A percentile compares a stretch with the other conserved stretches of the same genome.
These are phyloP conservation scores for Trichoderma hamatum DNA, from an alignment of 2,329 filamentous ascomycete species.

Conservation along the genomic window DNA sequence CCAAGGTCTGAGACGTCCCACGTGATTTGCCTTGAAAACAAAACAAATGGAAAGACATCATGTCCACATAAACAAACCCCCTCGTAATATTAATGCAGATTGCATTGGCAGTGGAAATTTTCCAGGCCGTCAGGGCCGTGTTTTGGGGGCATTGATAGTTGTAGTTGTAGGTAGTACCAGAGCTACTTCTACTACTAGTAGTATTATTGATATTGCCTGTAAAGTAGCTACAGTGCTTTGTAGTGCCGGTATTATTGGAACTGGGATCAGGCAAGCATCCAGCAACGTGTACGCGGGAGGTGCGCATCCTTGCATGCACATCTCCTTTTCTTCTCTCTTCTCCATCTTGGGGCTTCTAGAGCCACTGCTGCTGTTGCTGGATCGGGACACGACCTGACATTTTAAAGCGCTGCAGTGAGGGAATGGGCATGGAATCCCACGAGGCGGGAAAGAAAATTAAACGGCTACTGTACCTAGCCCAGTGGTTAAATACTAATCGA, in stretches of 20 bases:
- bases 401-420: background rate
- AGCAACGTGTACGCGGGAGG: conserved; percentile 9
- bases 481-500: background rate
- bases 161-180: background rate
- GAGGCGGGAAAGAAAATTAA: background rate
- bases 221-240: background rate
- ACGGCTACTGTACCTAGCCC: background rate
- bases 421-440: background rate
- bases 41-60: background rate
- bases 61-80: conserved; percentile 9
- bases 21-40: conserved; percentile 9
- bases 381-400: background rate
- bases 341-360: background rate
- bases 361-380: background rate
- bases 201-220: background rate
- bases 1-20: background rate
- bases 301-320: conserved; percentile 14
- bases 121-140: background rate
- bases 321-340: background rate
- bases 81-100: background rate
- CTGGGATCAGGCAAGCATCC: background rate
- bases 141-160: background rate
- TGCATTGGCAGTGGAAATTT: background rate
- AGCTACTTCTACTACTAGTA: too few species aligned
- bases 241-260: background rate